These are phyloP conservation scores for Gonapodya sp. DNA, from an alignment of 192 early-diverging fungal genomes.

Conservation along the genomic window DNA sequence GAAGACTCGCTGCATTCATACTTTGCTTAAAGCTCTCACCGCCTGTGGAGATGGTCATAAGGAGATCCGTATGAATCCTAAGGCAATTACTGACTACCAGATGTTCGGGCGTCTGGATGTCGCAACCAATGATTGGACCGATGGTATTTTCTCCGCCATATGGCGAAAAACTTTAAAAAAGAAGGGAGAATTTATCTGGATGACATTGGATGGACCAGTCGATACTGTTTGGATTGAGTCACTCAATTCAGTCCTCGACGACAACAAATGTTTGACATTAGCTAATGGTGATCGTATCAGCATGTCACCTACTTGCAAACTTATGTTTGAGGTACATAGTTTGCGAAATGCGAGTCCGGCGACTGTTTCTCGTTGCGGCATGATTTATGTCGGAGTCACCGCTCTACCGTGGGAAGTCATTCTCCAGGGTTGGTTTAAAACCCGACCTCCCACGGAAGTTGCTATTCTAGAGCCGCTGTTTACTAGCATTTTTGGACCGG, in stretches of 20 bases:
- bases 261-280: constrained; percentile 57
- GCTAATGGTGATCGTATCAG: constrained; percentile 57
- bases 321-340: constrained; percentile 52
- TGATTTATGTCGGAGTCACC: constrained; percentile 61
- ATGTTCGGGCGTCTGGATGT: constrained; percentile 59
- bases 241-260: constrained; percentile 41
- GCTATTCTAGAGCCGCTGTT: constrained; percentile 46
- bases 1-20: constrained; percentile 46
- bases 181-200: constrained; percentile 50
- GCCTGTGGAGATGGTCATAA: constrained; percentile 55
- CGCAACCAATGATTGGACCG: constrained; percentile 59
- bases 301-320: constrained; percentile 51
- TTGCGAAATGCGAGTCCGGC: constrained; percentile 49
- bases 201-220: constrained; percentile 53
- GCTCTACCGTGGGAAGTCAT: constrained; percentile 54
- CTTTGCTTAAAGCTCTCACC: constrained; percentile 48
- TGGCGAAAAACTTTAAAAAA: constrained; percentile 56
- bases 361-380: constrained; percentile 55
- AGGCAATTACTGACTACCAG: constrained; percentile 57
- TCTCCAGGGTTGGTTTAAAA: constrained; percentile 55
- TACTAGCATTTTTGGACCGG: constrained; percentile 31
- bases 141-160: constrained; percentile 55
- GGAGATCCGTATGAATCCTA: constrained; percentile 56
- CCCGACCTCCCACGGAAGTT: constrained; percentile 34
- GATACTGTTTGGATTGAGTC: constrained; percentile 58